Evolutionary conservation across 1,139 yeast species (phyloP), one percentile per base, ranked within the genome.

Genomic region (Yamadazyma songkhlaensis): DNA sequence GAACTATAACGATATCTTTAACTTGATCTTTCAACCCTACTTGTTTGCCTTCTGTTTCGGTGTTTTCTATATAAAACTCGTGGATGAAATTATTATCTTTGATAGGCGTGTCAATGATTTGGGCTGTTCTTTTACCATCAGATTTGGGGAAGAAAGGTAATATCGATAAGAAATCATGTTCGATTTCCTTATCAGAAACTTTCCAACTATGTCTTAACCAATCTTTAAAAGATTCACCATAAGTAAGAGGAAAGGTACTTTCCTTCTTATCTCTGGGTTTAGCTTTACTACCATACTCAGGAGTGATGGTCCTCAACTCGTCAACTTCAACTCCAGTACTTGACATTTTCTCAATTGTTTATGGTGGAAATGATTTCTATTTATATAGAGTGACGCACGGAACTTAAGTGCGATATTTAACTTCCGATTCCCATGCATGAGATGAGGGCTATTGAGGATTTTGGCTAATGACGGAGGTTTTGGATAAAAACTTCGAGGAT

Each of bases 131-230:
- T 26, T 57, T 66, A 6, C 74, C 78, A 49, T 77, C 80, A 0
- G 73, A 49, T 23, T 65, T 59, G 0, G 90, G 86, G 53, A 60
- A 80, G 51, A 82, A 81, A 2, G 87, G 79, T 11, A 83, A 57
- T 26, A 62, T 53, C 7, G 80, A 69, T 32, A 71, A 58, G 13
- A 71, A 49, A n/a, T 54, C 51, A 8, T 44, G 36, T 40, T 70
- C 76, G 3, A 59, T 70, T 9, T 42, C 42, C 20, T 44, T 47
- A 47, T 68, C 72, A 6, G 59, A 40, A 38, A 54, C 58, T 11
- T 45, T 36, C 44, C 56, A 54, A 9, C 58, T 42, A 13, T 69
- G 74, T 31, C 54, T 60, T 32, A 59, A 44, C 74, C 74, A 71
- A 47, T 70, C 75, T 15, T 42, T 45, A 33, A 65, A 53, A 6